Base-by-base conservation (phyloP, 2,329 filamentous ascomycete species). In the Hirsutella rhossiliensis region DNA sequence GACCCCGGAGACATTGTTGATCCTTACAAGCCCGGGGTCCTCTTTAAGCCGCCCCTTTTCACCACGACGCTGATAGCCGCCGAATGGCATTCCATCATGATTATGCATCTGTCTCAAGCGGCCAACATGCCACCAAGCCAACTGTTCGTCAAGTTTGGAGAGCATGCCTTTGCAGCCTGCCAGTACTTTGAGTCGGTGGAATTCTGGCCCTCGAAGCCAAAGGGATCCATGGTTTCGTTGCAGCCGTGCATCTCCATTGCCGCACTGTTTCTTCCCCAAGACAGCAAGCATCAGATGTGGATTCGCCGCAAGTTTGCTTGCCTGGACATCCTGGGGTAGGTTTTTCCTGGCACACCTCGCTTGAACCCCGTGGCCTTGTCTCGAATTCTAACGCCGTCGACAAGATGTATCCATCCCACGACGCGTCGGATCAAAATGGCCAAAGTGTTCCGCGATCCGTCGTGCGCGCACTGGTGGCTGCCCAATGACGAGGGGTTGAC, bases 391-490 rank as follows among this genome's bases (percentile, higher is more conserved):
- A n/a, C 8, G n/a, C 34, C 4, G 20, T 36, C 12, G 15, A 23
- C 7, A 23, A 96, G 90, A 34, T 95, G 94, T 59, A 84, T 95
- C 20, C 89, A 87, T 52, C 83, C 89, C 1, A 69, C 78, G 28
- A 76, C 77, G 12, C 80, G 90, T 54, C 82, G 90, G 46, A 71
- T 67, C 29, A 81, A 82, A 51, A 83, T 97, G 74, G 79, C 84
- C 29, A 75, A 84, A 40, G 62, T 87, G 20, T 95, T 92, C 72
- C 70, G 75, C 47, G 76, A 86, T 38, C 73, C 78, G 13, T 78
- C 81, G 18, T 78, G 88, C 43, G 76, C 77, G 38, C 73, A 82
- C 45, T 96, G 88, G 87, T 98, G 92, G 92, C 74, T 96, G 3
- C 86, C 88, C 3, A 76, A 92, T 59, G 78, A 87, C 49, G 84